Evolutionary conservation across 805 yeast genomes (phyloP), one percentile per base, ranked within the genome.

Genomic region (Candida yuanshanica): DNA sequence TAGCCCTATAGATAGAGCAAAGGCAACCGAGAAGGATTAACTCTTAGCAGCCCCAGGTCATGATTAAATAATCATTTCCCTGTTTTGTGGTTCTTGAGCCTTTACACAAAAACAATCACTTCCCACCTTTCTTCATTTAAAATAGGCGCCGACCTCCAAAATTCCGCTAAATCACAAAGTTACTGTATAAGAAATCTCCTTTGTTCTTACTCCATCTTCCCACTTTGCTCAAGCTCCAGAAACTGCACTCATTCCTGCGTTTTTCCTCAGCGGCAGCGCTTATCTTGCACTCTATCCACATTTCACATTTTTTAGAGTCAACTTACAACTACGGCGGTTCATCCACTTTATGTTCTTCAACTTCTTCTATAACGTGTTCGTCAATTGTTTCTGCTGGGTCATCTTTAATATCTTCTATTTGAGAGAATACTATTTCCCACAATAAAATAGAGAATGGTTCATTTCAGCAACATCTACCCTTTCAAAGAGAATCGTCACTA

Each of bases 331-430:
- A 27, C 18, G 11, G 31, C 18, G 31, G 31, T 18, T 27, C 14
- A 14, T 27, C 18, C 31, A 16, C 16, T 27, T 27, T 18, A 27
- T 31, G 20, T 18, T 31, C 34, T 31, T 10, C 34, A 43, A 39
- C 41, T 35, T 34, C 32, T 11, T 43, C 9, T 24, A 39, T 4
- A 23, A 39, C 43, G 24, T 39, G n/a, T 25, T 43, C 9, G 16
- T 43, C 26, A 37, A 43, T 23, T 27, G 41, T 4, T n/a, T 43
- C 18, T 43, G 43, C 37, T 43, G 46, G 46, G 20, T 43, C 14
- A 23, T 43, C 17, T 43, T 43, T 33, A 38, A 43, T 25, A 11
- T 43, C 13, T 43, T 43, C 37, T 43, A 39, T 18, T 11, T 43
- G 18, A 39, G 32, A 22, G 32, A 36, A 29, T 43, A 43, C 23